Base-by-base conservation (phyloP, 352 stramenopile genomes). In the Phytophthora sp. region DNA sequence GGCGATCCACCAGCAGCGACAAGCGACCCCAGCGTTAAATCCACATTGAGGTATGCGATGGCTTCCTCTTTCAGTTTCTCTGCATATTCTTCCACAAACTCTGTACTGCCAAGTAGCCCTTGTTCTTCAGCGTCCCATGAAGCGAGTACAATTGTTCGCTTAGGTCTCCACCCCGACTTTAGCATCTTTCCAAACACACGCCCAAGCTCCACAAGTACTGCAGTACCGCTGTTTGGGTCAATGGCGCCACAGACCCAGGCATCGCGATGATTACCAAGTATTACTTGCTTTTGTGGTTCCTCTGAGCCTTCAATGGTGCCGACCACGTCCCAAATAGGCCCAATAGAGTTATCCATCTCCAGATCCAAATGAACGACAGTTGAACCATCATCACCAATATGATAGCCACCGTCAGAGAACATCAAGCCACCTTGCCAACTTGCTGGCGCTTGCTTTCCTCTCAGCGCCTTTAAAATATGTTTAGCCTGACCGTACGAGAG, bases 211-310 rank as follows among this genome's bases (percentile, higher is more conserved):
- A 96, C 49, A 49, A 97, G 66, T 1, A 75, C 62, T 0, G 85
- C 72, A 2, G 88, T 95, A 9, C 88, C 90, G 28, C 74, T 91
- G 45, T 92, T 93, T 5, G 90, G 90, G 57, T 97, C 89, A 15
- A 88, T 82, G 0, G 88, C 90, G 10, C 89, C 90, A 51, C 88
- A 96, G 0, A 97, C 86, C 90, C 90, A 97, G 2, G 86, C 89
- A 54, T 97, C 90, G 10, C 90, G 82, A 54, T 97, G 90, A 64
- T 97, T 97, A 18, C 88, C 86, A n/a, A 96, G 66, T n/a, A 97
- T 48, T 3, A 96, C 76, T 15, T 80, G 82, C 53, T 79, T 71
- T 7, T 92, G 79, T 0, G 86, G 68, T n/a, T 79, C 58, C 5
- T 65, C 56, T 0, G 54, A 54, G 28, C 80, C 87, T 10, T 87